phyloP scores from a whole-genome alignment of 1,284 basidiomycete species.

The Ceratobasidium sp. region DNA sequence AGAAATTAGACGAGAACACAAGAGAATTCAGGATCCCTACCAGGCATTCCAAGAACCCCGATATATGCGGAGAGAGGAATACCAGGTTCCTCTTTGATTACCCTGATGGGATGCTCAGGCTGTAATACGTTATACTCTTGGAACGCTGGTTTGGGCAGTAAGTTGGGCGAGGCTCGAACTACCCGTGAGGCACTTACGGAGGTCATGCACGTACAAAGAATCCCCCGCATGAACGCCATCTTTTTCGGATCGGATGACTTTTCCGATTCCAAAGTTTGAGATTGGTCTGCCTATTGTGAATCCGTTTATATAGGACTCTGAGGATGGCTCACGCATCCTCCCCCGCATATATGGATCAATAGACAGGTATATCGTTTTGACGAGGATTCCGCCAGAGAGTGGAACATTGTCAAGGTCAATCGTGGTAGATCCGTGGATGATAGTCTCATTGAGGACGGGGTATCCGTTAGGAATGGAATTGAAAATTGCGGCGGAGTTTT shows the following conservation, averaged over 20 bases:
- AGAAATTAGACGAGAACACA: too few relatives aligned
- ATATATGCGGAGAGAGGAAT: conserved; percentile 45
- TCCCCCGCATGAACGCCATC: conserved; percentile 23
- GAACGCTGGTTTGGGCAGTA: conserved; percentile 4
- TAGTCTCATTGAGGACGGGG: conserved; percentile 58
- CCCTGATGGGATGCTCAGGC: background rate
- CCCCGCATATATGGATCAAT: conserved; percentile 55
- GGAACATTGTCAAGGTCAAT: conserved; percentile 54
- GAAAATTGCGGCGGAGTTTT: conserved; percentile 46
- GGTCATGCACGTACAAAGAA: background rate
- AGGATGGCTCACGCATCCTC: conserved; percentile 47
- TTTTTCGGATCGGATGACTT: conserved; percentile 36
- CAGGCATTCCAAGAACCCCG: conserved; percentile 49
- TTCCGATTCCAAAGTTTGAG: conserved; percentile 6
- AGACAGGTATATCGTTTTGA: conserved; percentile 52
- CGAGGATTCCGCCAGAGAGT: conserved; percentile 53
- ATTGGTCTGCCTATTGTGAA: background rate
- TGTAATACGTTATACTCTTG: background rate
- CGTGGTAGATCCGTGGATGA: conserved; percentile 50
- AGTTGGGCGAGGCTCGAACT: background rate
- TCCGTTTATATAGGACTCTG: background rate
- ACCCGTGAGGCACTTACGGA: conserved; percentile 14
- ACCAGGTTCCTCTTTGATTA: conserved; percentile 37
- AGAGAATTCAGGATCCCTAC: conserved; percentile 45
- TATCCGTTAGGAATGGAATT: conserved; percentile 51